Evolutionary conservation across 345 rosid species (phyloP).

Genomic region (Pistacia integerrima): DNA sequence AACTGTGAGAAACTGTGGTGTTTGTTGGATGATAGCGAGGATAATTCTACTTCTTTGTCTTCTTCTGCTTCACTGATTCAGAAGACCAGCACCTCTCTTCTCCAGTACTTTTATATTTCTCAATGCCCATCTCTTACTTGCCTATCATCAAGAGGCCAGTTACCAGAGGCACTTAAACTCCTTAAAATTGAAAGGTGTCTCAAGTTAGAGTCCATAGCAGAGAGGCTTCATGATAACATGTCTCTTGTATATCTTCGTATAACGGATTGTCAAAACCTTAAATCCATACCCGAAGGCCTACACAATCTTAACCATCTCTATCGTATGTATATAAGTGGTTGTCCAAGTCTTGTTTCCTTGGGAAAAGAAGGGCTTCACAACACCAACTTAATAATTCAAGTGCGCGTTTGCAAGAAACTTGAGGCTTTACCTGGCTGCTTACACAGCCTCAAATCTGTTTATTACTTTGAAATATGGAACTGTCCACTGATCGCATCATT

Average conservation of each 20-base stretch:
- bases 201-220: not conserved
- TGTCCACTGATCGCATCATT: too few species aligned
- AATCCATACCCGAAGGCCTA: not conserved
- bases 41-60: not conserved
- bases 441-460: too few species aligned
- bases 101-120: not conserved
- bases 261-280: not conserved
- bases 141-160: not conserved
- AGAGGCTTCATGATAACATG: not conserved
- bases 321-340: too few species aligned
- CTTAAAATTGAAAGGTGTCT: not conserved
- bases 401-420: too few species aligned
- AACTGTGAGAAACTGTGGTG: not conserved
- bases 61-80: not conserved
- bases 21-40: not conserved
- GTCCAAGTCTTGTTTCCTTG: too few species aligned
- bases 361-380: too few species aligned
- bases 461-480: too few species aligned
- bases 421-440: too few species aligned
- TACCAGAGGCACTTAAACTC: not conserved
- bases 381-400: too few species aligned
- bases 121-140: not conserved
- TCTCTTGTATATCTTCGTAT: not conserved
- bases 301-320: not conserved
- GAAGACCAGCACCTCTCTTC: not conserved